Percentiles rank a stretch among this genome's conserved stretches.
Conservation (phyloP, 192 early-diverging fungal species). For the Spizellomyces punctatus region DNA sequence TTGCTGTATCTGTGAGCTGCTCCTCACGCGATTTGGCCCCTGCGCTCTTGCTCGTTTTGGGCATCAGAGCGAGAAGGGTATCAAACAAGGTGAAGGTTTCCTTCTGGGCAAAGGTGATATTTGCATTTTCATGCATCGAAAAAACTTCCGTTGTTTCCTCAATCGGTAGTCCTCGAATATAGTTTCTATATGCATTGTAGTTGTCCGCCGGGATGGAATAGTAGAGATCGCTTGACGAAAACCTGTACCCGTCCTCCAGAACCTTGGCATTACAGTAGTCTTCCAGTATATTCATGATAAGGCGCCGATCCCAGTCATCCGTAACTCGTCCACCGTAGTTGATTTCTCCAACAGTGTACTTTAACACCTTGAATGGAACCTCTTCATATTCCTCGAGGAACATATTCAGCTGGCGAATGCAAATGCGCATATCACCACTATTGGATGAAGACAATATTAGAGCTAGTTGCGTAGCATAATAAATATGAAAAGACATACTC, state of each 20-base stretch:
- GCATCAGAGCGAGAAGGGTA: conserved; percentile 56
- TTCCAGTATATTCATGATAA: conserved; percentile 61
- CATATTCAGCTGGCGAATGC: conserved; percentile 62
- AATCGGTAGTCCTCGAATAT: conserved; percentile 56
- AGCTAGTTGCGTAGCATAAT: neutral
- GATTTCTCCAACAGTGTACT: conserved; percentile 63
- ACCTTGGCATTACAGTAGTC: conserved; percentile 58
- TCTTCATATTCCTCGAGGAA: conserved; percentile 62
- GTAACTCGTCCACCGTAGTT: conserved; percentile 66
- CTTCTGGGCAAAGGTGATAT: conserved; percentile 66
- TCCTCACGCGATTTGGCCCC: conserved; percentile 52
- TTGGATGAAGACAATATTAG: neutral
- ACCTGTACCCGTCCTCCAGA: conserved; percentile 55
- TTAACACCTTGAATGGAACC: conserved; percentile 62
- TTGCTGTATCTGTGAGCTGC: conserved; percentile 47
- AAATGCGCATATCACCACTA: conserved; percentile 60
- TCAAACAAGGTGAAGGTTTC: conserved; percentile 61
- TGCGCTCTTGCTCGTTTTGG: conserved; percentile 42
- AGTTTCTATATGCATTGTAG: conserved; percentile 49
- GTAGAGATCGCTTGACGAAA: conserved; percentile 49
- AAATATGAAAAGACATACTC: conserved; percentile 15
- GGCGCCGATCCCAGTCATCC: conserved; percentile 60
- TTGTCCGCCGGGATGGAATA: conserved; percentile 48
- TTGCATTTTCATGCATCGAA: conserved; percentile 65
- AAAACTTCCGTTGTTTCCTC: conserved; percentile 64